Conservation (phyloP, 257 asterid genomes). For the Solanum sejunctum region DNA sequence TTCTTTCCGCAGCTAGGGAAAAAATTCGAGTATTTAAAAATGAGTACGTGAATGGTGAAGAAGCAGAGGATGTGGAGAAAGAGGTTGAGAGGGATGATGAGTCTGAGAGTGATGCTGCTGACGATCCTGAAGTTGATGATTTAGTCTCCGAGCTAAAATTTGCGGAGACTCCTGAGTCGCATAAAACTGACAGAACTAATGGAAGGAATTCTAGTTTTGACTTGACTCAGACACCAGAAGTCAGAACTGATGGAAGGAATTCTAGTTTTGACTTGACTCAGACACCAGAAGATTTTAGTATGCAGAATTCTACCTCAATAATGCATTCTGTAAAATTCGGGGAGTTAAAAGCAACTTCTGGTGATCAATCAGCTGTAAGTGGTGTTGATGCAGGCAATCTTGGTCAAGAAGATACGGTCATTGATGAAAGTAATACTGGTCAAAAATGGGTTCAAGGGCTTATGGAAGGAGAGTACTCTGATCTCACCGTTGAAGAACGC, state of each 20-base stretch:
- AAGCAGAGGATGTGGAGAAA: slow-evolving; percentile 52
- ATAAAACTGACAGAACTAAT: neutral
- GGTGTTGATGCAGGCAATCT: slow-evolving; percentile 2
- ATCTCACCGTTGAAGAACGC: slow-evolving; percentile 74
- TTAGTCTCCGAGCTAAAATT: slow-evolving; percentile 12
- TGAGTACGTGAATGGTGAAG: slow-evolving; percentile 46
- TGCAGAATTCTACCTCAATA: slow-evolving; percentile 6
- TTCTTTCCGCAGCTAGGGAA: slow-evolving; percentile 63
- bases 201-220: slow-evolving; percentile 7
- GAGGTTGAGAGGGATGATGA: slow-evolving; percentile 72
- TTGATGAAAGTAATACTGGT: slow-evolving; percentile 41
- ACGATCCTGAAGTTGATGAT: slow-evolving; percentile 60
- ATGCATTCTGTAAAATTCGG: slow-evolving; percentile 13
- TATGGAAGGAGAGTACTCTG: slow-evolving; percentile 69
- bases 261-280: slow-evolving; percentile 16
- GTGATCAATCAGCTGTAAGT: slow-evolving; percentile 6
- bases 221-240: slow-evolving; percentile 13
- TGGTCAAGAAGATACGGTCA: slow-evolving; percentile 24
- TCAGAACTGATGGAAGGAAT: neutral
- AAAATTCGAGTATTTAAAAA: slow-evolving; percentile 44
- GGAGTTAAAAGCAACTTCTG: slow-evolving; percentile 24
- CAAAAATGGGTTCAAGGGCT: slow-evolving; percentile 86
- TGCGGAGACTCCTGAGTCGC: slow-evolving; percentile 13
- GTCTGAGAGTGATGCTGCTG: slow-evolving; percentile 63
- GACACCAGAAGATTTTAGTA: slow-evolving; percentile 7